A percentile compares a stretch with the other conserved stretches of the same genome.
Conservation (phyloP, 352 stramenopile genomes). For the Phytopythium aichiense region DNA sequence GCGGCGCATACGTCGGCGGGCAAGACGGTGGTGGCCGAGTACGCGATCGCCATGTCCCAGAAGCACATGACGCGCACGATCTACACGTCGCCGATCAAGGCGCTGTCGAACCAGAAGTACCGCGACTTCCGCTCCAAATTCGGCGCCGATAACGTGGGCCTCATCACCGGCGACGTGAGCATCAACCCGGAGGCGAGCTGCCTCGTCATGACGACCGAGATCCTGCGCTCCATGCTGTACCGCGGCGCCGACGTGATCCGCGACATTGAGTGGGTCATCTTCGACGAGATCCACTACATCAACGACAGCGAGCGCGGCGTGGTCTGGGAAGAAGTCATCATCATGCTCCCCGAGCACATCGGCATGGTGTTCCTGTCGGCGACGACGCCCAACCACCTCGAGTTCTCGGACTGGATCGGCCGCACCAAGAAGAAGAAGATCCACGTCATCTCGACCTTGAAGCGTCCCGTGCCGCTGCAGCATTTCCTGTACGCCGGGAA, state of each 20-base stretch:
- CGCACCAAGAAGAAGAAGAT: constrained; percentile 95
- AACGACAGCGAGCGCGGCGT: constrained; percentile 98
- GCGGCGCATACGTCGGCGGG: constrained; percentile 96
- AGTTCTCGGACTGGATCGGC: constrained; percentile 99
- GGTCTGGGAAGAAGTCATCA: constrained; percentile 98
- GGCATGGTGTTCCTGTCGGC: constrained; percentile 98
- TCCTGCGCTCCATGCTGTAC: constrained; percentile 96
- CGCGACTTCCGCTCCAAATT: constrained; percentile 95
- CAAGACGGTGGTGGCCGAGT: constrained; percentile 99
- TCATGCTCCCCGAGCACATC: constrained; percentile 96
- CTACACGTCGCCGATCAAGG: constrained; percentile 99
- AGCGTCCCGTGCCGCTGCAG: constrained; percentile 95
- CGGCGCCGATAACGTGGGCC: constrained; percentile 91
- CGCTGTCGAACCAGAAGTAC: constrained; percentile 98
- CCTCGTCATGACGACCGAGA: constrained; percentile 98
- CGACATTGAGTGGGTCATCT: constrained; percentile 98
- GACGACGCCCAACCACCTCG: constrained; percentile 98
- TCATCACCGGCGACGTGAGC: constrained; percentile 97
- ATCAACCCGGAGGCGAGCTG: constrained; percentile 95
- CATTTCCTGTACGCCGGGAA: constrained; percentile 95
- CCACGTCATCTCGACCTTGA: constrained; percentile 96
- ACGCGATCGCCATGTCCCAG: constrained; percentile 95
- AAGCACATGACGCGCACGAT: constrained; percentile 91
- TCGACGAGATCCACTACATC: constrained; percentile 98
- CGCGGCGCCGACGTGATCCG: constrained; percentile 94